Base-by-base conservation (phyloP, 805 yeast genomes). In the Peterozyma xylosa region DNA sequence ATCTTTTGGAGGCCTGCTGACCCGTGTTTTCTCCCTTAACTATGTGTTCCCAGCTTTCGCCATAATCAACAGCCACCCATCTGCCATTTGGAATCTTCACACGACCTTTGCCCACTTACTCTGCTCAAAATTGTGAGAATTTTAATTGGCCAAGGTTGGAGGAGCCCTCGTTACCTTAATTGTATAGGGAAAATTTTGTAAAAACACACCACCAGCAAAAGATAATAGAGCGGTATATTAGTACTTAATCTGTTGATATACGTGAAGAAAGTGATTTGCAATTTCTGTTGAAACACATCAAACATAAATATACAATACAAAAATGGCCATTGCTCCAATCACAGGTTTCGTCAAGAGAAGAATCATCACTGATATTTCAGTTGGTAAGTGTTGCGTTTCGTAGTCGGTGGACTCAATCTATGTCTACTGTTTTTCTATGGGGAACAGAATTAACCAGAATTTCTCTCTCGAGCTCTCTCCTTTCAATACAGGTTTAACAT, bases 241-340 rank as follows among this genome's bases (percentile, higher is more conserved):
- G 17, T 17, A 15, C 9, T 35, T 15, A 11, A 35, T 35, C 14
- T 15, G n/a, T 27, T 13, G 32, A 27, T 37, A 37, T 37, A 32
- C 9, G 13, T 32, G 3, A 30, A 5, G 15, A 13, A 32, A 13
- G 13, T 5, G 15, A 11, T 6, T 37, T 7, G 18, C 13, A 18
- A n/a, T 21, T 13, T 15, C 11, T 18, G 21, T 18, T 29, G 11
- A 32, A 17, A 33, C n/a, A 14, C 11, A 11, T 35, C 21, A n/a
- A n/a, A 41, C 4, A 27, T 35, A 21, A 30, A 34, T 9, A 35
- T 17, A 41, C 45, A 45, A 84, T 80, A 42, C 38, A 48, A 62
- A 46, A 45, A 84, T 81, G 84, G 83, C 89, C 64, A 74, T 86
- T 60, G 86, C 91, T 60, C 93, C 95, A 58, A 87, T 90, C 59